Evolutionary conservation across 345 rosid genomes (phyloP), one percentile per base, ranked within the genome.

Genomic region (thale cress (Arabidopsis thaliana)): DNA sequence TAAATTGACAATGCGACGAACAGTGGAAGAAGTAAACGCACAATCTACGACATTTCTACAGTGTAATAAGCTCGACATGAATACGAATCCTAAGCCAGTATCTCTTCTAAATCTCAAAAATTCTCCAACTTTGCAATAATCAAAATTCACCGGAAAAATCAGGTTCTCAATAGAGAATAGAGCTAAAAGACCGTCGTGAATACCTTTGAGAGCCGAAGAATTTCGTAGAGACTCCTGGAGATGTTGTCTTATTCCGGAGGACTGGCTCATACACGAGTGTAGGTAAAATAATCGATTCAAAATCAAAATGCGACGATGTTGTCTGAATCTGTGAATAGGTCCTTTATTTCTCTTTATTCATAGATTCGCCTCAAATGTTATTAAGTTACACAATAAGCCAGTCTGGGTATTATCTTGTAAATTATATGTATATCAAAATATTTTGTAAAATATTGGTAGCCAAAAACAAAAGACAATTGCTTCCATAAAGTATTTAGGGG

Each of bases 1-100:
- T 66, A 66, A 1, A 65, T 46, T 65, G 42, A 48, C 41, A 8
- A 12, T 16, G 1, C 42, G 56, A 65, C 56, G 20, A 41, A 62
- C 51, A 45, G 23, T 2, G 46, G 46, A 22, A 16, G 34, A 8
- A 23, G 4, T 12, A 49, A 66, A 50, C 23, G 8, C 46, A 23
- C 0, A 34, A 34, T 50, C 46, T 49, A 59, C 32, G 20, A 65
- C 12, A 22, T 11, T 34, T 48, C 32, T 11, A 45, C 45, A 9
- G 3, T 36, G 71, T 8, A 65, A 33, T 28, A 46, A 64, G 69
- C 16, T 64, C 56, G 41, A 64, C 69, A 64, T 64, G 42, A 25
- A 25, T 25, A 62, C 24, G 51, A 45, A 41, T 6, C 22, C 53
- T 28, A 40, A 10, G 10, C 41, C 9, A 28, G 67, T 16, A 38